Conservation (phyloP, 108 stramenopile genomes). For the Skeletonema menzelii region DNA sequence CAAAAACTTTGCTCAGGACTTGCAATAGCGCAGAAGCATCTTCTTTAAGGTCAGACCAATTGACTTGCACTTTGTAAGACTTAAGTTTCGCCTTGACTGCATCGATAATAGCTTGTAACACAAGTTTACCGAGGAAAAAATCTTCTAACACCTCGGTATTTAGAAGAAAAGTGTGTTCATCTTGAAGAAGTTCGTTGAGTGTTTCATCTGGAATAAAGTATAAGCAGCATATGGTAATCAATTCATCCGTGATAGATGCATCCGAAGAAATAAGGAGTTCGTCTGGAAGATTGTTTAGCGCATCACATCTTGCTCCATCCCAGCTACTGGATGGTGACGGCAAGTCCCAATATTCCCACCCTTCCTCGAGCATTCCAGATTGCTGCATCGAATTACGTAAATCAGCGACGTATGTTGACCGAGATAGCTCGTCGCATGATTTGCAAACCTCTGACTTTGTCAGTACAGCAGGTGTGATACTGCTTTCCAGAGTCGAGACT, state of each 20-base stretch:
- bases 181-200: conserved; percentile 50
- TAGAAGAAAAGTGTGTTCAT: conserved; percentile 14
- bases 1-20: conserved; percentile 14
- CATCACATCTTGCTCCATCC: neutral
- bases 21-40: conserved; percentile 1
- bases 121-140: conserved; percentile 73
- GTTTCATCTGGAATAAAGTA: conserved; percentile 70
- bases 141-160: conserved; percentile 47
- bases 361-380: conserved; percentile 29
- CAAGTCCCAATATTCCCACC: conserved; percentile 49
- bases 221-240: conserved; percentile 63
- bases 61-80: conserved; percentile 17
- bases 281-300: conserved; percentile 26
- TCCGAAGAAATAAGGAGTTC: conserved; percentile 34
- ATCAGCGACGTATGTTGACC: conserved; percentile 31
- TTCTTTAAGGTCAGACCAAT: neutral
- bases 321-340: neutral
- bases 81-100: conserved; percentile 43
- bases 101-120: conserved; percentile 50
- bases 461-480: conserved; percentile 50
- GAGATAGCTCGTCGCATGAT: conserved; percentile 37
- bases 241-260: conserved; percentile 53
- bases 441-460: conserved; percentile 47
- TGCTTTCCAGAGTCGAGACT: neutral
- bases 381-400: conserved; percentile 36